A percentile compares a stretch with the other conserved stretches of the same genome.
Conservation (phyloP, 2,329 filamentous ascomycete species). For the Colletotrichum tanaceti region DNA sequence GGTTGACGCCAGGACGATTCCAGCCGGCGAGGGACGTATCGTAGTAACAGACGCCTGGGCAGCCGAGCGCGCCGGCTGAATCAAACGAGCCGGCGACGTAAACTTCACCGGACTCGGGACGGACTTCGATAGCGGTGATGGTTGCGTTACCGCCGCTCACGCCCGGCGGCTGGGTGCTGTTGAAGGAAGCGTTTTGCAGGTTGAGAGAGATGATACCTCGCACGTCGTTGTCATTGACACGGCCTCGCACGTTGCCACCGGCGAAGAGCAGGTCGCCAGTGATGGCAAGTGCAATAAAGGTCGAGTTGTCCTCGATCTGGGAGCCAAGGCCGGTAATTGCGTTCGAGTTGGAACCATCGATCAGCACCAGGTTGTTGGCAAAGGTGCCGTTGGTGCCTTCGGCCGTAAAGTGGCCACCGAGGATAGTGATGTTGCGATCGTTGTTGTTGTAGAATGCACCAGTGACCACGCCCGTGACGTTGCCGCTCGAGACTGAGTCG, state of each 20-base stretch:
- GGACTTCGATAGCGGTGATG: constrained; percentile 81
- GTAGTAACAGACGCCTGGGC: constrained; percentile 84
- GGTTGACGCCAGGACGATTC: constrained; percentile 79
- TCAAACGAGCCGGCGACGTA: constrained; percentile 89
- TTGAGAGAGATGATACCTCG: constrained; percentile 85
- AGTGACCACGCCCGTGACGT: constrained; percentile 76
- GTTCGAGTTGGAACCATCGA: constrained; percentile 79
- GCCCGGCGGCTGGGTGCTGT: constrained; percentile 76
- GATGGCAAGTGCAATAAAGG: constrained; percentile 77
- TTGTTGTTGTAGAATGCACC: constrained; percentile 81
- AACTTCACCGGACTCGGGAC: constrained; percentile 77
- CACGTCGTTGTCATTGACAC: constrained; percentile 69
- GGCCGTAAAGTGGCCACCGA: constrained; percentile 88
- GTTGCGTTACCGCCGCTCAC: constrained; percentile 76
- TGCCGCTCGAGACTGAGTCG: constrained; percentile 53
- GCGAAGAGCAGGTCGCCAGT: constrained; percentile 79
- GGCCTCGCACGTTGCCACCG: constrained; percentile 83
- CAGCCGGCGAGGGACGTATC: constrained; percentile 78
- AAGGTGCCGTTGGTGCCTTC: constrained; percentile 74
- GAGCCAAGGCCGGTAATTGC: constrained; percentile 76
- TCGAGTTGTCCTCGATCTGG: constrained; percentile 76
- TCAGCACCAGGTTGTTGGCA: constrained; percentile 83
- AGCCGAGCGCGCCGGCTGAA: constrained; percentile 84
- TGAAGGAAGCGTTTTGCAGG: constrained; percentile 71
- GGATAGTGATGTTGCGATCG: constrained; percentile 82